Evolutionary conservation across 2,329 filamentous ascomycete genomes (phyloP), one percentile per base, ranked within the genome.

Genomic region (Pseudonectria buxi): DNA sequence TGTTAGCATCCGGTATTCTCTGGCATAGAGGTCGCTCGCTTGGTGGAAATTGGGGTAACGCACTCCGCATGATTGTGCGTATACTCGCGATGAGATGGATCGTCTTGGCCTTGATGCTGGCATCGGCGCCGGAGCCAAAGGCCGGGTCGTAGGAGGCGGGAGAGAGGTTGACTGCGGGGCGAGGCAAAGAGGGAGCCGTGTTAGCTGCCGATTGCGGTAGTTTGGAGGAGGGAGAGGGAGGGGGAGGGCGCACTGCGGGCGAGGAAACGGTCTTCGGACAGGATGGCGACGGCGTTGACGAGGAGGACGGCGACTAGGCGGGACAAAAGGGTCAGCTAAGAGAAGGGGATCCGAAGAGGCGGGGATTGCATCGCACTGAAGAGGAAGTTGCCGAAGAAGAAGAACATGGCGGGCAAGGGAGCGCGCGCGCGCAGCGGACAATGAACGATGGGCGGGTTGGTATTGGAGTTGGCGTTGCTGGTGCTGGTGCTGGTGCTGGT

Each of bases 241-340:
- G 16, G 31, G 25, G 13, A 16, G 24, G 22, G 42, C 62, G 46
- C 57, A 65, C 62, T 94, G 50, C 61, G 82, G 66, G 83, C 65
- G 48, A 95, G 84, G 63, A 95, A 95, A 44, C 88, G 83, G 66
- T 95, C 88, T 76, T 95, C 89, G 52, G 87, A 94, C 47, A 96
- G 83, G 57, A 95, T 80, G 45, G 89, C 87, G 58, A 96, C 83
- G 48, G 87, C 86, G 65, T 98, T 98, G 65, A 92, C 81, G 58
- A 96, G 76, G 55, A 96, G 86, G 59, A 94, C 72, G 50, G 79
- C 75, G 49, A 90, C 85, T 61, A 41, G 29, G 32, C 26, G 18
- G 22, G 26, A 27, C 14, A 15, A 16, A 22, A 22, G 5, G 18
- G 9, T 22, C 9, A 22, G 18, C 18, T 22, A 9, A 9, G 12